phyloP scores from a whole-genome alignment of 495 filamentous ascomycete species.

The Platismatia glauca region DNA sequence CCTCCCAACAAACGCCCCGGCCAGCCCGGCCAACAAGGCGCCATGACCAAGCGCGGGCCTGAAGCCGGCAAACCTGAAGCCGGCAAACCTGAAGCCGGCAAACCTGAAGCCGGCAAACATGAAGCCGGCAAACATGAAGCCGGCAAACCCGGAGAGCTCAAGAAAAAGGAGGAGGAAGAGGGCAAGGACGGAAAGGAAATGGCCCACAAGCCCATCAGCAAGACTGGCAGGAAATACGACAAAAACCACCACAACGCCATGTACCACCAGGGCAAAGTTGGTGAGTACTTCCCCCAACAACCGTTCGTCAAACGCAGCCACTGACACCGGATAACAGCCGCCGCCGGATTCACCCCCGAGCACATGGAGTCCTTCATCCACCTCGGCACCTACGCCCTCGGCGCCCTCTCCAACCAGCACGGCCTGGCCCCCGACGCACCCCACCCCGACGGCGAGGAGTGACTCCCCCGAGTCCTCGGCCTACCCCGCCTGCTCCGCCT shows the following conservation, averaged over 20 bases:
- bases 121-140: not conserved
- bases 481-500: not conserved
- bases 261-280: slow-evolving; percentile 8
- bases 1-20: not conserved
- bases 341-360: slow-evolving; percentile 13
- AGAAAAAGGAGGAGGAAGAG: not conserved
- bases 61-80: not conserved
- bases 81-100: too few relatives aligned
- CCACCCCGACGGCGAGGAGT: not conserved
- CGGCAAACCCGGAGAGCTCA: not conserved
- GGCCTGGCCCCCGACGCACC: slow-evolving; percentile 12
- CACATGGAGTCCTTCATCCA: slow-evolving; percentile 20
- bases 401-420: slow-evolving; percentile 18
- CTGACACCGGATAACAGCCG: not conserved
- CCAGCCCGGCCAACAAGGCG: slow-evolving; percentile 2
- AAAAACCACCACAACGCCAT: slow-evolving; percentile 16
- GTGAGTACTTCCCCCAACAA: not conserved
- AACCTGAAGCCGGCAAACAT: too few relatives aligned
- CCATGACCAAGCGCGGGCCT: slow-evolving; percentile 1
- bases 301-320: not conserved
- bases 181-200: not conserved
- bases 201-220: not conserved
- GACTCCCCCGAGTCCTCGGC: not conserved
- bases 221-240: slow-evolving; percentile 3
- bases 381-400: slow-evolving; percentile 17